These are phyloP conservation scores for Tolypocladium capitatum DNA, from an alignment of 2,329 filamentous ascomycete species.

Conservation along the genomic window DNA sequence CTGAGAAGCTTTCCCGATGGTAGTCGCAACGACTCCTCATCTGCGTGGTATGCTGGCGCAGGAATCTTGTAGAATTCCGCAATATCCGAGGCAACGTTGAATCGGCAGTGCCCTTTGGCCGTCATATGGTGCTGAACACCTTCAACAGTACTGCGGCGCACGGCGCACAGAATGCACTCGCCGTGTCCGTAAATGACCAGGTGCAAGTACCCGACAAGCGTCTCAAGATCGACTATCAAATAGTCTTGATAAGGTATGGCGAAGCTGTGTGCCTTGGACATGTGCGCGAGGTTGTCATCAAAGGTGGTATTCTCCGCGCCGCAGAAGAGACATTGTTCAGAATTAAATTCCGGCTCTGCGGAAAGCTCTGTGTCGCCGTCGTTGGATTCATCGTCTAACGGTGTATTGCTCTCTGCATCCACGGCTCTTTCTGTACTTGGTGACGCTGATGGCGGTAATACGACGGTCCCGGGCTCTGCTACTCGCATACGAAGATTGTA, in stretches of 20 bases:
- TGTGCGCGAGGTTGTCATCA: slow-evolving; percentile 29
- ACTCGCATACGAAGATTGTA: slow-evolving; percentile 12
- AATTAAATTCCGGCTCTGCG: slow-evolving; percentile 11
- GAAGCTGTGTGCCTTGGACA: slow-evolving; percentile 34
- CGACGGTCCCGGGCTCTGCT: slow-evolving; percentile 8
- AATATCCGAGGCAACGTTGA: slow-evolving; percentile 26
- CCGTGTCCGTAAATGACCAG: slow-evolving; percentile 34
- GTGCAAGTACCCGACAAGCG: slow-evolving; percentile 32
- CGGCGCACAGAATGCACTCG: slow-evolving; percentile 38
- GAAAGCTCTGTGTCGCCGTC: not conserved
- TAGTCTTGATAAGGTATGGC: slow-evolving; percentile 24
- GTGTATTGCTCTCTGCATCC: not conserved
- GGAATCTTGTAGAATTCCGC: slow-evolving; percentile 27
- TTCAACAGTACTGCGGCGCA: slow-evolving; percentile 25
- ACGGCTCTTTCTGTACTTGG: not conserved
- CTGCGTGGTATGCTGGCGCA: slow-evolving; percentile 1
- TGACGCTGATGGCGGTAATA: slow-evolving; percentile 4
- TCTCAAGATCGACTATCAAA: slow-evolving; percentile 30
- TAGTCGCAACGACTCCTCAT: slow-evolving; percentile 8
- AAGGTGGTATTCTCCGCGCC: slow-evolving; percentile 14
- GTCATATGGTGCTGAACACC: slow-evolving; percentile 39
- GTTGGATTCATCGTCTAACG: not conserved
- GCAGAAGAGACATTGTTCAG: slow-evolving; percentile 30
- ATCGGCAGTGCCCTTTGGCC: slow-evolving; percentile 33
- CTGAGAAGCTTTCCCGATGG: slow-evolving; percentile 23